Base-by-base conservation (phyloP, 768 basidiomycete genomes). In the Suillus cothurnatus region DNA sequence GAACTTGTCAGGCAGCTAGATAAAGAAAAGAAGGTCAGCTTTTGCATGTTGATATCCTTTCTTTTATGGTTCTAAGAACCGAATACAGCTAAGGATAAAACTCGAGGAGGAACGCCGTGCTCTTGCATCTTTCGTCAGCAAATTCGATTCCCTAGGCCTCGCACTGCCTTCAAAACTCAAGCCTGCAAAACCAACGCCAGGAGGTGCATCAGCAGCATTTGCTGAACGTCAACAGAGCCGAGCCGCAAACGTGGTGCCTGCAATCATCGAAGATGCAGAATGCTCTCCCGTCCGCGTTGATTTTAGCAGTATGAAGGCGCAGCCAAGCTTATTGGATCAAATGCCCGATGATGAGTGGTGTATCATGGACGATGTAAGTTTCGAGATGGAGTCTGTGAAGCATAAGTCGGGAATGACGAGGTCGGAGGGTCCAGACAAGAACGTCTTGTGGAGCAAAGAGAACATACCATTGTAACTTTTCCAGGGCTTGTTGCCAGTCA, bases 21-120 rank as follows among this genome's bases (percentile, higher is more conserved):
- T 70, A 91, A 87, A 74, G 93, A 94, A 81, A 90, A 88, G 76
- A 88, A 85, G 81, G 84, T 86, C 58, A 19, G 82, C 69, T 67
- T 23, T 53, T 41, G 63, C 49, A 26, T 26, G 8, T 36, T 31
- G 5, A 7, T 3, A 17, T 43, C 6, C 39, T 7, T 31, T 31
- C 58, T 31, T 50, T 31, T 19, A 43, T 59, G 19, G 26, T 41
- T 12, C 58, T 59, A 8, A 47, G 65, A 49, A 38, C 3, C 28
- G 15, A 23, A 36, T 17, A 14, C 67, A 90, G 89, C 71, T 80
- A 65, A 80, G 91, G 59, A 73, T 78, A 39, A 88, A 88, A 68
- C 76, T 94, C 60, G 92, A 94, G 73, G 89, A 89, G 52, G 92
- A 94, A 77, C 85, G 92, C 43, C 81, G 87, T 28, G 93, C 91